Conservation (phyloP, 805 yeast genomes). For the Nakazawaea pomicola region DNA sequence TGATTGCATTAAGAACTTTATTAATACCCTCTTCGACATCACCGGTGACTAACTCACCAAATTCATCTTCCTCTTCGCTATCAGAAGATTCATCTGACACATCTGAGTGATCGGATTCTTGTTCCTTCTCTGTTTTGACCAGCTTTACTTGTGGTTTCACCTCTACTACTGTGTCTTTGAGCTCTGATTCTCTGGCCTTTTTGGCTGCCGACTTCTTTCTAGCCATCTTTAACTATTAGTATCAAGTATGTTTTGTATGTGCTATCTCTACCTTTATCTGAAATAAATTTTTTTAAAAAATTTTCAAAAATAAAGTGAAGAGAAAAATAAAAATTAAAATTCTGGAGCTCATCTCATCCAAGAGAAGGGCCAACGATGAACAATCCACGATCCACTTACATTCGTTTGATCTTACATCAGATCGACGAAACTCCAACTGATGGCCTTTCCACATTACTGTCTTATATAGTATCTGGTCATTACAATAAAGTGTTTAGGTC, state of each 20-base stretch:
- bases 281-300: no score
- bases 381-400: background rate
- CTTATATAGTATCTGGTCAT: background rate
- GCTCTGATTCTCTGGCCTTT: constrained; percentile 50
- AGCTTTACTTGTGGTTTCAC: no score
- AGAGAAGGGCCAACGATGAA: background rate
- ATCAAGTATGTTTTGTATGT: background rate
- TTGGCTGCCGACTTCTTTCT: constrained; percentile 85
- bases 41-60: constrained; percentile 80
- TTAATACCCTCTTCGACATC: constrained; percentile 79
- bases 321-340: background rate
- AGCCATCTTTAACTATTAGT: constrained; percentile 46
- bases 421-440: background rate
- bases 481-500: constrained; percentile 5
- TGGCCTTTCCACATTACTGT: background rate
- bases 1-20: constrained; percentile 66
- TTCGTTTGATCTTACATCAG: background rate
- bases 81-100: constrained; percentile 30
- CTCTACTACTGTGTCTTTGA: constrained; percentile 14
- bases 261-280: background rate
- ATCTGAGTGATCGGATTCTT: constrained; percentile 19
- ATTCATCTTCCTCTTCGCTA: constrained; percentile 83
- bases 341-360: constrained; percentile 4
- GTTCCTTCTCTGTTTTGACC: constrained; percentile 14
- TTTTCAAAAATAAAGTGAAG: background rate